phyloP scores from a whole-genome alignment of 2,329 filamentous ascomycete genomes.

The Didymosphaeria variabile region DNA sequence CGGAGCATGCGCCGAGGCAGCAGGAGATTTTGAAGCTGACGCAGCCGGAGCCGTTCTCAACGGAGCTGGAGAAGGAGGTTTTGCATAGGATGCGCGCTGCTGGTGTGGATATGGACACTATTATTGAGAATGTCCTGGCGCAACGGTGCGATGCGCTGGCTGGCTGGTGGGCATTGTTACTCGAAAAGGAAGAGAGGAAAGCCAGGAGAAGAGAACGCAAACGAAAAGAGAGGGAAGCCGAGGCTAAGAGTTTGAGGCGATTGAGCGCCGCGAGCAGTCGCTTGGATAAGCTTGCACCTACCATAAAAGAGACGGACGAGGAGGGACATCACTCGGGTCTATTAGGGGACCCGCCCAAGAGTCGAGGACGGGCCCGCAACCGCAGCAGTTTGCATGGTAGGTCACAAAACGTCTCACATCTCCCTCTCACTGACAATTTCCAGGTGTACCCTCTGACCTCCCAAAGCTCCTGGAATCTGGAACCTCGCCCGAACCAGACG shows the following conservation, averaged over 20 bases:
- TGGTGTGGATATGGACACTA: constrained; percentile 90
- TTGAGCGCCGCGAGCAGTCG: constrained; percentile 90
- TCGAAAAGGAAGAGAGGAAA: constrained; percentile 95
- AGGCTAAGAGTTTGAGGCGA: constrained; percentile 79
- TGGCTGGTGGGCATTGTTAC: constrained; percentile 93
- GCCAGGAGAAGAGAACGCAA: constrained; percentile 81
- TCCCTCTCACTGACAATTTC: constrained; percentile 51
- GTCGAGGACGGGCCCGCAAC: constrained; percentile 79
- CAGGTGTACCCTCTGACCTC: constrained; percentile 70
- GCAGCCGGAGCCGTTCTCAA: constrained; percentile 83
- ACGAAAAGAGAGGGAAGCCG: constrained; percentile 82
- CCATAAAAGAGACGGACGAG: constrained; percentile 80
- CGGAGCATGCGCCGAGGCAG: constrained; percentile 86
- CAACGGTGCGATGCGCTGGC: constrained; percentile 90
- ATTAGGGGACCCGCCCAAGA: constrained; percentile 67
- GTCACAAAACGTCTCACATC: constrained; percentile 14
- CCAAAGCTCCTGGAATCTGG: constrained; percentile 76
- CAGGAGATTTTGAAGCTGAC: constrained; percentile 87
- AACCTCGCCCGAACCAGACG: constrained; percentile 50
- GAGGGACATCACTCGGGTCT: constrained; percentile 65
- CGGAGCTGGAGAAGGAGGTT: constrained; percentile 86
- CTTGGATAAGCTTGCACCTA: constrained; percentile 80
- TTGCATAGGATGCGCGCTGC: constrained; percentile 91
- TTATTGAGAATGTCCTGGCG: constrained; percentile 91
- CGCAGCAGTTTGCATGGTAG: constrained; percentile 64